Evolutionary conservation across 306 rosid species (phyloP), one percentile per base, ranked within the genome.

Genomic region (Acacia confusa): DNA sequence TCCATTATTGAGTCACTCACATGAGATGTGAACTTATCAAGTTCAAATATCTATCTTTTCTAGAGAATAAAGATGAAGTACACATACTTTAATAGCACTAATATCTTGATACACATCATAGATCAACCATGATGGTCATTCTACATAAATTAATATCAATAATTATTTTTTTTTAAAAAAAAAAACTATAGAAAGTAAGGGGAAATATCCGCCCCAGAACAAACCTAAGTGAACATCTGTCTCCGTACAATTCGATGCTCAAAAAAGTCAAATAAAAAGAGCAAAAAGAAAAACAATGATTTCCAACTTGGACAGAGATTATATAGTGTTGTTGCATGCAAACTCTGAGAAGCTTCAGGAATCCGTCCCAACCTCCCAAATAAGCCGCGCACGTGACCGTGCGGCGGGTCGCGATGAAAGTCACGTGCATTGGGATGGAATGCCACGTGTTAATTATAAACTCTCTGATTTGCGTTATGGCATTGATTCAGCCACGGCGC

Each of bases 401-500:
- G 80, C 30, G 15, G 44, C 88, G 85, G 89, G 90, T 86, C n/a
- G 88, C 79, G 1, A 2, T 17, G 60, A 7, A 55, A 9, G 63
- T 55, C 66, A 11, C 66, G 34, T 24, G 66, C 32, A 10, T 12
- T 4, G 15, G 65, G 1, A 0, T 4, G 19, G 36, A 14, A 25
- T 38, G 8, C 48, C 70, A 45, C 65, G 71, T 67, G 73, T 91
- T 88, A 84, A 40, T 91, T 90, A 79, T 94, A 90, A 9, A 88
- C 92, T 81, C 85, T 82, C 76, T 83, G 84, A 84, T 91, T 85
- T 30, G 84, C 77, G 48, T 72, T 79, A 69, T 84, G 89, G 90
- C 84, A 78, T 40, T 81, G 90, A 38, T 87, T 87, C 2, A 82
- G 84, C 97, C 98, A 93, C 65, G 88, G 87, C 52, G 86, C 79